Conservation (phyloP, 176 grass and related monocot genomes). For the Typha latifolia region DNA sequence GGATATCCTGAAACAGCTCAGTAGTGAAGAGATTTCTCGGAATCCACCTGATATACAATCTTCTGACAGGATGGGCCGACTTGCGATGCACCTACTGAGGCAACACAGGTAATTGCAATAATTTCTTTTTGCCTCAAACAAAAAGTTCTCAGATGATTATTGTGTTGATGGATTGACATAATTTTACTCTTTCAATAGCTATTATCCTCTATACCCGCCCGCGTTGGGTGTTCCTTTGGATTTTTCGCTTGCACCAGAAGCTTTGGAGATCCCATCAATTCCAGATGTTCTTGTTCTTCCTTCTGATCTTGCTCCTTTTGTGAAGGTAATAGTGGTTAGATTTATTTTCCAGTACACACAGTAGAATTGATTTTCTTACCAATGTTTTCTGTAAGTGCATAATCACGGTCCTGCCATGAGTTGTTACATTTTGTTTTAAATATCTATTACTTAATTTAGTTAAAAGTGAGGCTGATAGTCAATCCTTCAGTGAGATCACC, state of each 20-base stretch:
- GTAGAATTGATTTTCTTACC: not conserved
- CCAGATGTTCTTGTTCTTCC: slow-evolving; percentile 79
- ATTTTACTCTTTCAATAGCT: slow-evolving; percentile 33
- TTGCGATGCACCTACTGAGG: slow-evolving; percentile 72
- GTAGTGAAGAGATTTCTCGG: slow-evolving; percentile 80
- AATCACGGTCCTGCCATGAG: not conserved
- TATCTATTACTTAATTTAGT: too few relatives aligned
- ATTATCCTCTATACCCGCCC: slow-evolving; percentile 80
- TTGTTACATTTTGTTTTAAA: too few relatives aligned
- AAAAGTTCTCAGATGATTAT: not conserved
- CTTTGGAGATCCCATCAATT: slow-evolving; percentile 49
- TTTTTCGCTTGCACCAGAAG: slow-evolving; percentile 63
- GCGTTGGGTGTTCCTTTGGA: slow-evolving; percentile 71
- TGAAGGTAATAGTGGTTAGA: slow-evolving; percentile 52
- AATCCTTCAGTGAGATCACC: too few relatives aligned
- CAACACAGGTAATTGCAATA: slow-evolving; percentile 54
- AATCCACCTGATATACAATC: slow-evolving; percentile 36
- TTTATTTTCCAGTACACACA: not conserved
- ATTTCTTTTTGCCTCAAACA: not conserved
- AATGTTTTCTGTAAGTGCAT: not conserved
- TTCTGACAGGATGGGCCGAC: slow-evolving; percentile 53
- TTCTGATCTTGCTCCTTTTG: slow-evolving; percentile 88
- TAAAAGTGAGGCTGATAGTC: too few relatives aligned
- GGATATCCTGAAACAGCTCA: slow-evolving; percentile 88
- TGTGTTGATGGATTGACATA: not conserved